Conservation (phyloP, 306 rosid species). For the Pyrus bretschneideri region DNA sequence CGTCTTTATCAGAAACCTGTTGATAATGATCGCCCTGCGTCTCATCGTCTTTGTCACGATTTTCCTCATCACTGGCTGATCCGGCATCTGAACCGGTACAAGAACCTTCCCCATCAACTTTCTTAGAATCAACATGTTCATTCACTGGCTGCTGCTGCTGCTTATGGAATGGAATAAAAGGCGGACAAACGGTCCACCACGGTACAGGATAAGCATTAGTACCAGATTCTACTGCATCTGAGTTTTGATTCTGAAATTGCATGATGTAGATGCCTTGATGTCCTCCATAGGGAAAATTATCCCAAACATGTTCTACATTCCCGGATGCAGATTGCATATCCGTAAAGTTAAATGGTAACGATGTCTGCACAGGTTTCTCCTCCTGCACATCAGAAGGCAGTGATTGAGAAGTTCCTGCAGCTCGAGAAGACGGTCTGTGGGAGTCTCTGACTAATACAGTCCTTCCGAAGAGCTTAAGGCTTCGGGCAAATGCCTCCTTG, state of each 20-base stretch:
- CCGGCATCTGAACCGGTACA: constrained; percentile 43
- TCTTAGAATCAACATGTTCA: constrained; percentile 19
- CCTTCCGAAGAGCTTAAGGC: constrained; percentile 71
- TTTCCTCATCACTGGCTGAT: constrained; percentile 29
- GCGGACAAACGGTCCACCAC: constrained; percentile 26
- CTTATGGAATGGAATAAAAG: constrained; percentile 18
- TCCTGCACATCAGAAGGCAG: not conserved
- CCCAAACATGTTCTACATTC: constrained; percentile 12
- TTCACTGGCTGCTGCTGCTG: constrained; percentile 10
- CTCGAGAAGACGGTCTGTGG: constrained; percentile 22
- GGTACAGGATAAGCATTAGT: constrained; percentile 28
- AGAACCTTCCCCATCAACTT: constrained; percentile 41
- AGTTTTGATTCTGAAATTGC: constrained; percentile 27
- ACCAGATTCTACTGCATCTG: constrained; percentile 16
- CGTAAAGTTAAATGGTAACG: not conserved
- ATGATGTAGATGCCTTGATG: constrained; percentile 15
- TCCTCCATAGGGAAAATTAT: constrained; percentile 6
- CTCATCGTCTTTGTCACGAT: constrained; percentile 24
- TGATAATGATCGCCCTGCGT: constrained; percentile 9
- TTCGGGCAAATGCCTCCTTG: constrained; percentile 34
- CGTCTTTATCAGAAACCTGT: not conserved
- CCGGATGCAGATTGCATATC: constrained; percentile 3
- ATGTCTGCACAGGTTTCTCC: constrained; percentile 5
- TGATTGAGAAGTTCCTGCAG: constrained; percentile 18
- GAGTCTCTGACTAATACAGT: constrained; percentile 46